These are phyloP conservation scores for Colletotrichum musicola DNA, from an alignment of 2,329 filamentous ascomycete genomes.

Conservation along the genomic window DNA sequence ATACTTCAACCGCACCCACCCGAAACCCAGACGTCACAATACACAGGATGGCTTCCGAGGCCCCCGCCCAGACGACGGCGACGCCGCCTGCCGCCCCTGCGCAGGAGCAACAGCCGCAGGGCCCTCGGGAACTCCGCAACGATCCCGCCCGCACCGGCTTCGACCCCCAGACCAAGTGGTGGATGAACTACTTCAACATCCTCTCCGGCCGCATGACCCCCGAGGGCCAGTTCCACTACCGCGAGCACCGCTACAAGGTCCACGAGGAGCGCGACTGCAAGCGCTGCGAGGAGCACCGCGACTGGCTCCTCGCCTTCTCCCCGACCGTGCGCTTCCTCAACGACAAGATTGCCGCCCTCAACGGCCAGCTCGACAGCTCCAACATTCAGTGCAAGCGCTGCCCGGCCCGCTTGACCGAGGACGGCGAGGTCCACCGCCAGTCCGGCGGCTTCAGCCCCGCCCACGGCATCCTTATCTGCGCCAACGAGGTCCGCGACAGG, in stretches of 20 bases:
- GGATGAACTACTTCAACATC: constrained; percentile 89
- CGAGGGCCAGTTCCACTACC: constrained; percentile 80
- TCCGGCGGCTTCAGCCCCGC: constrained; percentile 88
- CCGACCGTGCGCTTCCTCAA: constrained; percentile 89
- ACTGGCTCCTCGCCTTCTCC: constrained; percentile 87
- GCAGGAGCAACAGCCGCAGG: constrained; percentile 22
- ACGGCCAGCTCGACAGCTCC: constrained; percentile 77
- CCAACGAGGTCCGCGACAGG: constrained; percentile 86
- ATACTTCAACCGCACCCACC: not conserved
- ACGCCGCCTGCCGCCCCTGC: constrained; percentile 11
- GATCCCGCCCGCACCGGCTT: constrained; percentile 73
- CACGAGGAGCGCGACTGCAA: constrained; percentile 84
- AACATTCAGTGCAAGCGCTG: constrained; percentile 91
- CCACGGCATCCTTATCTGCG: constrained; percentile 91
- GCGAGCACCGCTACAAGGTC: constrained; percentile 78
- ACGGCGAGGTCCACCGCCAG: constrained; percentile 72
- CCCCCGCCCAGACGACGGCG: constrained; percentile 25
- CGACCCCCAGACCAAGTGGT: constrained; percentile 72
- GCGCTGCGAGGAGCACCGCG: constrained; percentile 83
- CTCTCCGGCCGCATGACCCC: constrained; percentile 78
- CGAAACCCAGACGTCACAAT: not conserved
- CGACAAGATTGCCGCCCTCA: constrained; percentile 83
- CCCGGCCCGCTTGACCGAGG: constrained; percentile 66
- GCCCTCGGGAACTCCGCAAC: constrained; percentile 61
- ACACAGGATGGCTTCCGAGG: constrained; percentile 8